These are phyloP conservation scores for Leucocoprinus sp. DNA, from an alignment of 768 basidiomycete species.

Conservation along the genomic window DNA sequence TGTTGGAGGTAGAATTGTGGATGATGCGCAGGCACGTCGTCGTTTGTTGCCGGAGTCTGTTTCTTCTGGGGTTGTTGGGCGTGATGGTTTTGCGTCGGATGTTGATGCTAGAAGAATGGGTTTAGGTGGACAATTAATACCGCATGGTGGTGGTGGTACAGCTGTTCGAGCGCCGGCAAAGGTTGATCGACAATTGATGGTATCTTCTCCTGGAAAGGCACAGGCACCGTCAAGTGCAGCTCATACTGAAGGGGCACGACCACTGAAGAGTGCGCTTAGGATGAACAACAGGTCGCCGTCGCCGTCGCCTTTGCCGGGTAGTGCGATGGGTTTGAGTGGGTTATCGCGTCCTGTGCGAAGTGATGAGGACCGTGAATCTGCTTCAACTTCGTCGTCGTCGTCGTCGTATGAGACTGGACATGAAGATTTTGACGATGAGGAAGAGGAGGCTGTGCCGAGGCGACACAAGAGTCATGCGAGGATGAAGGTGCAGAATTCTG, in stretches of 20 bases:
- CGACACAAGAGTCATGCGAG: neutral
- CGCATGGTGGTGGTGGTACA: neutral
- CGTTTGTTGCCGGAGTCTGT: neutral
- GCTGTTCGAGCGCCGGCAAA: slow-evolving; percentile 6
- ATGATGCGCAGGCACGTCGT: slow-evolving; percentile 1
- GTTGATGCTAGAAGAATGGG: slow-evolving; percentile 9
- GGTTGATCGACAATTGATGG: slow-evolving; percentile 4
- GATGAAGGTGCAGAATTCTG: slow-evolving; percentile 6
- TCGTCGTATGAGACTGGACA: slow-evolving; percentile 64
- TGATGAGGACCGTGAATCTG: slow-evolving; percentile 29
- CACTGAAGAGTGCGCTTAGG: slow-evolving; percentile 57
- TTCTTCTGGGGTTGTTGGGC: neutral
- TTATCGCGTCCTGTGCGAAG: too few relatives aligned
- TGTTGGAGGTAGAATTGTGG: slow-evolving; percentile 15
- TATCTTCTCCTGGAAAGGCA: neutral
- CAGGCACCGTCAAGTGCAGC: neutral
- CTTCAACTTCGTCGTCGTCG: too few relatives aligned
- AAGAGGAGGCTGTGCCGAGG: slow-evolving; percentile 5
- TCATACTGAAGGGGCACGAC: slow-evolving; percentile 22
- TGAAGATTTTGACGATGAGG: slow-evolving; percentile 33
- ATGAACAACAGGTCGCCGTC: slow-evolving; percentile 41
- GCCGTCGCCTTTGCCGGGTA: slow-evolving; percentile 40
- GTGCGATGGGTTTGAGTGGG: neutral
- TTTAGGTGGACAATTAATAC: slow-evolving; percentile 15
- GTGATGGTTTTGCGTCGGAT: slow-evolving; percentile 2